Conservation (phyloP, 2,329 filamentous ascomycete genomes). For the Chaetomium olivaceum region DNA sequence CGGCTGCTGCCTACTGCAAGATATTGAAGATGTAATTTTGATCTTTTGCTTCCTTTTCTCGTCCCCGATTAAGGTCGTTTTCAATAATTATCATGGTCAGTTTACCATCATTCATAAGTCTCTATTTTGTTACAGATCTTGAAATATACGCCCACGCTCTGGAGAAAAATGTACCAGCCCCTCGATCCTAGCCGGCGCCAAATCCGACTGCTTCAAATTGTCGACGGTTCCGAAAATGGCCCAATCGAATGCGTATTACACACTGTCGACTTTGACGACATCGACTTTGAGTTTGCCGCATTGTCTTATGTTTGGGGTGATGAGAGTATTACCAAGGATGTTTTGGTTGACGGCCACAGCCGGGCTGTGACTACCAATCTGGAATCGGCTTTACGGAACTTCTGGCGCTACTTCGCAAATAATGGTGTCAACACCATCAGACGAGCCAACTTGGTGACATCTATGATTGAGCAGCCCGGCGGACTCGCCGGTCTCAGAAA, state of each 20-base stretch:
- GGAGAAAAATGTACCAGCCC: not conserved
- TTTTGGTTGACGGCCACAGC: not conserved
- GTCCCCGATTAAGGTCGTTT: no score
- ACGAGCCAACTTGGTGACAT: not conserved
- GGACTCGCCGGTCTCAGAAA: not conserved
- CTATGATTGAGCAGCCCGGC: not conserved
- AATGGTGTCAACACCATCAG: not conserved
- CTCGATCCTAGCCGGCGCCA: not conserved
- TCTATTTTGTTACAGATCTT: no score
- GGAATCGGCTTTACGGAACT: not conserved
- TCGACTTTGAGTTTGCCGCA: not conserved
- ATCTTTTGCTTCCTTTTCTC: no score
- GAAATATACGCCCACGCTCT: no score
- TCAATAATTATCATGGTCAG: no score
- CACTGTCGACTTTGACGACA: not conserved
- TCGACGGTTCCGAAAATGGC: not conserved
- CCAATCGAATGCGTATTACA: not conserved
- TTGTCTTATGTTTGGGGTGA: not conserved
- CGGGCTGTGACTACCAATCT: not conserved
- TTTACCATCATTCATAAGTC: no score
- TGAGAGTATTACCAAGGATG: not conserved
- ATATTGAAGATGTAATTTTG: not conserved
- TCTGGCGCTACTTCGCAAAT: not conserved
- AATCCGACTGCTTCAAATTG: not conserved
- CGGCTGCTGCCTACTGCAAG: not conserved